A percentile compares a stretch with the other conserved stretches of the same genome.
These are phyloP conservation scores for Senecio squalidus DNA, from an alignment of 140 eudicot species.

Conservation along the genomic window DNA sequence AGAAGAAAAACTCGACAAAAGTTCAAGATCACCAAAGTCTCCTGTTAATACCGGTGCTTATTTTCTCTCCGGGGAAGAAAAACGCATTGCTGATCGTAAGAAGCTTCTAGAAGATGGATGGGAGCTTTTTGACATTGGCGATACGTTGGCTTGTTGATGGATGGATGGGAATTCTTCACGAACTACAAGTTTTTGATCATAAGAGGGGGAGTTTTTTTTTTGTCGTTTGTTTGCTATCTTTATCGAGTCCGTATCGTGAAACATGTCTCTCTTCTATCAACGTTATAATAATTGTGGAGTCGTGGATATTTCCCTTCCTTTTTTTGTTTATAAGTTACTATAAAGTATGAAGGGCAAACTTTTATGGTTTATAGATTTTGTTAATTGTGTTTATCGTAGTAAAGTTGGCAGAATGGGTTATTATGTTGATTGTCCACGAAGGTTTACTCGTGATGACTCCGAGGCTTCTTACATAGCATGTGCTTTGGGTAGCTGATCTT, in stretches of 20 bases:
- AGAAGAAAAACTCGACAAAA: constrained; percentile 7
- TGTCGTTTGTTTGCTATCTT: neutral
- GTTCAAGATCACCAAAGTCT: constrained; percentile 14
- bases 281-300: too few relatives aligned
- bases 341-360: neutral
- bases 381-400: too few relatives aligned
- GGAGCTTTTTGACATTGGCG: constrained; percentile 42
- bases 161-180: too few relatives aligned
- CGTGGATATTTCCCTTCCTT: neutral
- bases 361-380: neutral
- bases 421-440: neutral
- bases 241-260: constrained; percentile 1
- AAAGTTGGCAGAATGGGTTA: too few relatives aligned
- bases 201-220: constrained; percentile 4
- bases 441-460: too few relatives aligned
- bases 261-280: neutral
- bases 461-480: neutral
- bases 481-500: too few relatives aligned
- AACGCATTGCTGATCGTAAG: constrained; percentile 15
- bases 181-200: constrained; percentile 1
- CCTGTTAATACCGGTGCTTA: neutral
- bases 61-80: constrained; percentile 6
- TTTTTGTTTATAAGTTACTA: constrained; percentile 11
- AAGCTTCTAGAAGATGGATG: constrained; percentile 54
- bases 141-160: neutral